These are phyloP conservation scores for Macrophomina tecta DNA, from an alignment of 2,329 filamentous ascomycete genomes.

Conservation along the genomic window DNA sequence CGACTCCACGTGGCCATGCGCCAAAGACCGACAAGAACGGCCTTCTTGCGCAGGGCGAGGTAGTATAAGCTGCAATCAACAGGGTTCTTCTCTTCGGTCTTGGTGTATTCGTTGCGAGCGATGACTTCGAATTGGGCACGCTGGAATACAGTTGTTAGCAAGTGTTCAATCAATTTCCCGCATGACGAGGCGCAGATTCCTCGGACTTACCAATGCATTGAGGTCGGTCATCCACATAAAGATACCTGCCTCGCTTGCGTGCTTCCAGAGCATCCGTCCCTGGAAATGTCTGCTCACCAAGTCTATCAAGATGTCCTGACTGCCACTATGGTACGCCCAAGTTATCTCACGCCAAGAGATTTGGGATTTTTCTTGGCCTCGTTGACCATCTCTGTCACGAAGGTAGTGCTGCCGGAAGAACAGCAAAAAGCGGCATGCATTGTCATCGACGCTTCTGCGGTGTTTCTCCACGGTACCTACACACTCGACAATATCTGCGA, in stretches of 20 bases:
- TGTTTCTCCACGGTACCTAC: constrained; percentile 84
- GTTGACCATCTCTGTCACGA: constrained; percentile 49
- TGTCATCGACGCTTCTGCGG: constrained; percentile 86
- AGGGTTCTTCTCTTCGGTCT: constrained; percentile 84
- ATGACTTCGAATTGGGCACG: constrained; percentile 84
- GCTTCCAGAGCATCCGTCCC: constrained; percentile 80
- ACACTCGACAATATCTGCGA: constrained; percentile 85
- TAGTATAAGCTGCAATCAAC: constrained; percentile 92
- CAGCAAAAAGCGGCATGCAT: constrained; percentile 84
- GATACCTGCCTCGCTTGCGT: constrained; percentile 84
- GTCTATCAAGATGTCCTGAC: constrained; percentile 88
- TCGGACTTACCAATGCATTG: constrained; percentile 70
- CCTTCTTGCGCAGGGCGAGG: constrained; percentile 87
- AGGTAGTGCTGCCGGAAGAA: constrained; percentile 85
- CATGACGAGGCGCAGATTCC: not conserved
- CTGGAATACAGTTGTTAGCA: constrained; percentile 47
- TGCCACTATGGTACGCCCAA: constrained; percentile 83
- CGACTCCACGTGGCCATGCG: constrained; percentile 89
- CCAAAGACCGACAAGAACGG: constrained; percentile 89
- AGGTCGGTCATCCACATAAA: constrained; percentile 93
- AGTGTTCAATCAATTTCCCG: not conserved
- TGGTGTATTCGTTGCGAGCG: constrained; percentile 91
- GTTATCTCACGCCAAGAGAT: constrained; percentile 78
- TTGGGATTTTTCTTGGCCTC: constrained; percentile 59
- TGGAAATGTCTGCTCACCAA: constrained; percentile 82